Evolutionary conservation across 2,329 filamentous ascomycete genomes (phyloP).

Genomic region (Lasiodiplodia hormozganensis): DNA sequence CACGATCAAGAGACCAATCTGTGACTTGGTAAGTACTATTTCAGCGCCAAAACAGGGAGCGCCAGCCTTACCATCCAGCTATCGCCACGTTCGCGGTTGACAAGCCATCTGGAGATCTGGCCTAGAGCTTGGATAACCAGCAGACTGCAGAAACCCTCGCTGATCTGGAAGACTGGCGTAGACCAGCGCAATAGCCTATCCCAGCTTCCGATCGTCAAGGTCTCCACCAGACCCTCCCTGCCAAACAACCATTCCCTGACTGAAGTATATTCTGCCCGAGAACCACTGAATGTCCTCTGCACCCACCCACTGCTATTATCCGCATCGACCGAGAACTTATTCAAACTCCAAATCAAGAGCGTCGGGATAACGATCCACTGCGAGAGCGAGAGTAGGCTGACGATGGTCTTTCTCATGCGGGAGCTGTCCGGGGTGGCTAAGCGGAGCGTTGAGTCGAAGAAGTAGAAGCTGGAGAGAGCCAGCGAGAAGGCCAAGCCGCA

Average conservation of each 20-base stretch:
- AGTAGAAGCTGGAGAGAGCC: constrained; percentile 87
- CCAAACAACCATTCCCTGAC: constrained; percentile 88
- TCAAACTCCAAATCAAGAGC: constrained; percentile 92
- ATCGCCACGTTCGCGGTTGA: constrained; percentile 91
- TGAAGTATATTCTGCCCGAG: constrained; percentile 68
- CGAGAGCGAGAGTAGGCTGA: constrained; percentile 72
- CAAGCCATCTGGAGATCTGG: constrained; percentile 92
- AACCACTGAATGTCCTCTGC: constrained; percentile 74
- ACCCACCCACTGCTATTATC: constrained; percentile 77
- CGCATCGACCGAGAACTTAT: constrained; percentile 93
- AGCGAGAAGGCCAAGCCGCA: constrained; percentile 95
- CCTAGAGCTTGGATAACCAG: constrained; percentile 94
- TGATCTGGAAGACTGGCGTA: constrained; percentile 90
- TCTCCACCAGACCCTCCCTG: constrained; percentile 81
- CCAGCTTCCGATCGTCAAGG: constrained; percentile 82
- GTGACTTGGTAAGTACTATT: constrained; percentile 44
- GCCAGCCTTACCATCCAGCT: constrained; percentile 83
- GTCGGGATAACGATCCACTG: constrained; percentile 89
- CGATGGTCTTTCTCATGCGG: constrained; percentile 73
- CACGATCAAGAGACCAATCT: constrained; percentile 87
- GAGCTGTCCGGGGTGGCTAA: constrained; percentile 81
- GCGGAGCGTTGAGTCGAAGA: constrained; percentile 81
- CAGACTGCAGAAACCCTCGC: constrained; percentile 95
- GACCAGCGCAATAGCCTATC: constrained; percentile 88
- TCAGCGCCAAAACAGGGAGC: neutral